Base-by-base conservation (phyloP, 805 yeast species). In the Lipomyces orientalis region DNA sequence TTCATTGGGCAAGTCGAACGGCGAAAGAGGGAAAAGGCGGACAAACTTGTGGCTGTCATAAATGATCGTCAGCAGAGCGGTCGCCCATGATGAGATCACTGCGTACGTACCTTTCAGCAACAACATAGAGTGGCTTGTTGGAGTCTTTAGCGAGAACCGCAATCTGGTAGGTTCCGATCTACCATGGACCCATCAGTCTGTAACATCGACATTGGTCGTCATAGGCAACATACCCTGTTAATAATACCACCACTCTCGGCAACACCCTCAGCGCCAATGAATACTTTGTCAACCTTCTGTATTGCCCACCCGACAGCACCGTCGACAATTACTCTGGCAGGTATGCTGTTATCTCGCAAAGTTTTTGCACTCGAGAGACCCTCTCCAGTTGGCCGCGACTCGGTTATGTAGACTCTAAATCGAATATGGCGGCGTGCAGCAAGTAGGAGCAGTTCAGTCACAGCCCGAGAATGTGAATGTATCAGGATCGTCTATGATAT, bases 221-320 rank as follows among this genome's bases (percentile, higher is more conserved):
- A 12, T 37, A 57, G 19, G 29, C 31, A 12, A 54, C 73, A 12
- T 60, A 71, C 88, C 73, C 90, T 93, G 79, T 95, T 95, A 73
- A 95, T 94, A 59, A 96, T 92, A 43, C 99, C 99, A 65, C 99
- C 99, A 77, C 96, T 90, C 81, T 95, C 99, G 2, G 97, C 97
- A 2, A 95, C 99, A 73, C 99, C 99, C 79, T 95, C 99, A 0
- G 99, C 99, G 64, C 99, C 99, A 72, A 95, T 95, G 71, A 95
- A 85, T 4, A 95, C 90, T 79, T 95, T 94, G 80, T 94, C 97
- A 14, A 93, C 93, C 77, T 90, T 90, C 77, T 92, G 93, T 67
- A 95, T 88, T 51, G 93, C 91, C 73, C 88, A 92, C 0, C 98
- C 98, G 14, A 94, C 98, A 7, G 97, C 97, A 63, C 92, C 88